A percentile compares a stretch with the other conserved stretches of the same genome.
phyloP scores from a whole-genome alignment of 2,329 filamentous ascomycete species.

The Pezicula carpinea region DNA sequence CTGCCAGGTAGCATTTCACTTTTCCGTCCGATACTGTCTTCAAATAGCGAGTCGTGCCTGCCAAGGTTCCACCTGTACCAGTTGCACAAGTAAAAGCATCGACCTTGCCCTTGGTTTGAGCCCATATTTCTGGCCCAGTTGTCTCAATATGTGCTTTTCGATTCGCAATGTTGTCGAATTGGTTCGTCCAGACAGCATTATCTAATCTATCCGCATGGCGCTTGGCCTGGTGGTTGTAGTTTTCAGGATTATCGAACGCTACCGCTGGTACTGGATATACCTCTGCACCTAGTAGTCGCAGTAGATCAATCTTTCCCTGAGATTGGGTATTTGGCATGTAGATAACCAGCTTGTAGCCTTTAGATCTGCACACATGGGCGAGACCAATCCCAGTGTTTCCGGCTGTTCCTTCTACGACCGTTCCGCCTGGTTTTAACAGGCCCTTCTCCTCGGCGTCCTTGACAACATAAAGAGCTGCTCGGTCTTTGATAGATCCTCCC shows the following conservation, averaged over 20 bases:
- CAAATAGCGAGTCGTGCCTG: conserved; percentile 81
- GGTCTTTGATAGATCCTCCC: conserved; percentile 92
- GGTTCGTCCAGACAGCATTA: conserved; percentile 97
- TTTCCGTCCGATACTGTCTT: conserved; percentile 75
- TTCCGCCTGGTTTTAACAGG: conserved; percentile 77
- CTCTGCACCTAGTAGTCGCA: conserved; percentile 86
- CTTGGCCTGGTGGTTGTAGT: conserved; percentile 96
- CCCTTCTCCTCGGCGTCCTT: conserved; percentile 89
- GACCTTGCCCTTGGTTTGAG: conserved; percentile 77
- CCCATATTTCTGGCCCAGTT: conserved; percentile 96
- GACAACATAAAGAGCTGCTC: conserved; percentile 90
- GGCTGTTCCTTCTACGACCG: conserved; percentile 93
- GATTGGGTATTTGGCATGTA: conserved; percentile 99
- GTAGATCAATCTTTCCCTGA: conserved; percentile 92
- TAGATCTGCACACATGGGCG: conserved; percentile 88
- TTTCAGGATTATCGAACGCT: conserved; percentile 88
- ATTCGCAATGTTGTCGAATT: conserved; percentile 97
- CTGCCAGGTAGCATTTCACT: conserved; percentile 86
- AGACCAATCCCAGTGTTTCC: conserved; percentile 98
- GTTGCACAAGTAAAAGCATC: conserved; percentile 96
- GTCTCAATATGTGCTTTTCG: conserved; percentile 92
- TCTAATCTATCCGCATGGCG: conserved; percentile 82
- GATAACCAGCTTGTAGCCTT: conserved; percentile 92
- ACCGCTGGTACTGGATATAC: conserved; percentile 95
- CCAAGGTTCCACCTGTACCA: conserved; percentile 86